Conservation (phyloP, 305 asterid species). For the Euphrasia arctica region DNA sequence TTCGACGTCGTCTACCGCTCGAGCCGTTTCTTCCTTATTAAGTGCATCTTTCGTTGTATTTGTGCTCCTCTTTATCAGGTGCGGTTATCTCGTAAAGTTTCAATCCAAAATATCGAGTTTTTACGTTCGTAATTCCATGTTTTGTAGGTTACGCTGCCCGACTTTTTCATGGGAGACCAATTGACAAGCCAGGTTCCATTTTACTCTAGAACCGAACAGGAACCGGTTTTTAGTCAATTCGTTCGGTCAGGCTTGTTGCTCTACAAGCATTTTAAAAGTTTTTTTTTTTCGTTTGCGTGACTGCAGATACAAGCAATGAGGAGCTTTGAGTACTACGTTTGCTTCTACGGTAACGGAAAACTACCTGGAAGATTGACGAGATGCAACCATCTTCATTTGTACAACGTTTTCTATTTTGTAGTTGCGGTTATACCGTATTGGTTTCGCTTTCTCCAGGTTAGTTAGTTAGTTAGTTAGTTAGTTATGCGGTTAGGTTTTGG, state of each 20-base stretch:
- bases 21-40: constrained; percentile 65
- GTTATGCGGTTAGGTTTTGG: too few species aligned
- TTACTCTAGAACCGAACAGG: not conserved
- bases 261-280: not conserved
- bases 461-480: not conserved
- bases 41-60: constrained; percentile 50
- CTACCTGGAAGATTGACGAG: constrained; percentile 32
- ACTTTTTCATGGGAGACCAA: constrained; percentile 83
- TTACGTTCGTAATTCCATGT: constrained; percentile 17
- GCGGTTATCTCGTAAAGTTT: constrained; percentile 18
- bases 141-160: constrained; percentile 64
- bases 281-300: constrained; percentile 23
- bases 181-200: constrained; percentile 73
- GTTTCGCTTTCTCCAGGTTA: constrained; percentile 87
- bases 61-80: constrained; percentile 86
- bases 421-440: constrained; percentile 76
- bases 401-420: constrained; percentile 59
- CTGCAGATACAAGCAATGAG: constrained; percentile 75
- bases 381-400: constrained; percentile 47
- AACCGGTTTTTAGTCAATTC: not conserved
- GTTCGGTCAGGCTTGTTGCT: too few species aligned
- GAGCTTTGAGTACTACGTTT: constrained; percentile 68
- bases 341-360: constrained; percentile 56
- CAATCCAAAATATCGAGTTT: not conserved
- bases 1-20: constrained; percentile 62